Base-by-base conservation (phyloP, 164 flowering plant species). In the Taxillus chinensis region DNA sequence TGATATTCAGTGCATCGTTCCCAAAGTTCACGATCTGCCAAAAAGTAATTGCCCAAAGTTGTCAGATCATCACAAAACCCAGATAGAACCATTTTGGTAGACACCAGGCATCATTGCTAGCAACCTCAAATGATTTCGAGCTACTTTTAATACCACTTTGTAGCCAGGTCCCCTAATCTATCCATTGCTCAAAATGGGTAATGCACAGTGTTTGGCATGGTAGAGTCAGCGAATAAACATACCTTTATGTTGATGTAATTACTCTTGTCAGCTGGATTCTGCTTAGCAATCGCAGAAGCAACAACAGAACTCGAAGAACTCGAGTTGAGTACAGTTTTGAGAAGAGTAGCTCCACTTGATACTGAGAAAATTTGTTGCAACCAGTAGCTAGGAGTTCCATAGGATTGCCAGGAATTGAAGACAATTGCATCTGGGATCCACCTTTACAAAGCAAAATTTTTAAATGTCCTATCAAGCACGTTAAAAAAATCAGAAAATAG, bases 371-470 rank as follows among this genome's bases (percentile, higher is more conserved):
- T 86, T 8, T 59, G 77, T 53, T 90, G 97, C 80, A 88, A 71
- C 87, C 91, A 88, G 67, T 85, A 90, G 74, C 98, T 93, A 15
- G 96, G 96, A 61, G 96, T 93, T 71, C 97, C 98, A 70, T 84
- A 93, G 11, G 45, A 67, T 10, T 75, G 85, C 45, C 78, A 80
- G 9, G 98, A 86, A 68, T 86, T 64, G 71, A 86, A 90, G 50
- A 88, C 95, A 62, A 93, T 90, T 41, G 98, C 96, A 79, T 93
- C 98, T 40, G 98, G 93, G 65, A 73, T 82, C 96, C 95, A 90
- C 79, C 91, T 87, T 60, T 10, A 68, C 3, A 42, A 40, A 43
- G 52, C 15, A 61, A 57, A 11, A n/a, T 5, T 55, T 45, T 49
- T 5, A 38, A 38, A 58, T 3, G 8, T 56, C 46, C 5, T 15